Evolutionary conservation across 31 red algal species (phyloP).

Genomic region (Odonthalia washingtoniensis): DNA sequence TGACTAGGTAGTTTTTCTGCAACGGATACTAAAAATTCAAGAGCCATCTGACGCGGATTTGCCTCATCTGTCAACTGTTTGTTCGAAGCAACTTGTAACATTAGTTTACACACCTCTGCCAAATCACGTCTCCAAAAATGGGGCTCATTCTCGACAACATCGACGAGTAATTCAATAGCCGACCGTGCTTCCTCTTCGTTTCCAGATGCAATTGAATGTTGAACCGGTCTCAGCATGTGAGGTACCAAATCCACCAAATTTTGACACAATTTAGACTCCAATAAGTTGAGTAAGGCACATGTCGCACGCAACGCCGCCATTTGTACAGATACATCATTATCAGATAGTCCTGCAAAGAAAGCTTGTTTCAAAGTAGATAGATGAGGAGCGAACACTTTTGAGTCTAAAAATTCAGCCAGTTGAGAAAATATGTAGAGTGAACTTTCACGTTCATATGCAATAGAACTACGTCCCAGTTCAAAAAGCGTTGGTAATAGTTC

Average conservation of each 20-base stretch:
- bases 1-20: constrained; percentile 91
- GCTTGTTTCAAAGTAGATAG: constrained; percentile 74
- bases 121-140: constrained; percentile 85
- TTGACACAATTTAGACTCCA: constrained; percentile 81
- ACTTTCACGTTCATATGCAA: constrained; percentile 76
- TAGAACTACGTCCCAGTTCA: constrained; percentile 66
- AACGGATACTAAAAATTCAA: constrained; percentile 92
- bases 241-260: constrained; percentile 91
- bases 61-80: constrained; percentile 70
- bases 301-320: constrained; percentile 77
- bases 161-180: constrained; percentile 91
- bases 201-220: constrained; percentile 55
- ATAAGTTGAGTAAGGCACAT: constrained; percentile 72
- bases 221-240: constrained; percentile 75
- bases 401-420: constrained; percentile 73
- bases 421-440: constrained; percentile 92
- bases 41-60: constrained; percentile 79
- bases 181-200: constrained; percentile 82
- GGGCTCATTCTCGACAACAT: constrained; percentile 91
- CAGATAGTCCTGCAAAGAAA: constrained; percentile 64
- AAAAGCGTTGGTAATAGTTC: constrained; percentile 91
- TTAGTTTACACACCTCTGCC: constrained; percentile 60
- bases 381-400: constrained; percentile 78
- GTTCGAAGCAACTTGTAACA: constrained; percentile 78
- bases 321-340: constrained; percentile 70